These are phyloP conservation scores for Rhynchospora tenuis DNA, from an alignment of 176 grass and related monocot genomes.

Conservation along the genomic window DNA sequence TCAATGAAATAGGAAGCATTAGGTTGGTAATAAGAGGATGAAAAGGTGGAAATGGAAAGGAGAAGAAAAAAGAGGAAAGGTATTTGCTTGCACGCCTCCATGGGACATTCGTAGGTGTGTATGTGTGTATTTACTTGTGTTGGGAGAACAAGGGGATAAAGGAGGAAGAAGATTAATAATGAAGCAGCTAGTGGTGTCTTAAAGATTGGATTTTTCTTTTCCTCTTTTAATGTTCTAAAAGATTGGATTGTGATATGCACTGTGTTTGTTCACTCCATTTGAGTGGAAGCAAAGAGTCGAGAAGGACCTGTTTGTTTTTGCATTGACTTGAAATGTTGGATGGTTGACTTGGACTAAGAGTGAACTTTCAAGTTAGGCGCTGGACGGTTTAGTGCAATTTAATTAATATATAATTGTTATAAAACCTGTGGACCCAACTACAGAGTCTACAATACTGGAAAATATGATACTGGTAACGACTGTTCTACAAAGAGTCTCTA, in stretches of 20 bases:
- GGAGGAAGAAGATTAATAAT: background rate
- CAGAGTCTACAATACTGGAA: too few relatives aligned
- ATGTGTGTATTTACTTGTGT: background rate
- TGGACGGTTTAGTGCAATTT: too few relatives aligned
- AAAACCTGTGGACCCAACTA: too few relatives aligned
- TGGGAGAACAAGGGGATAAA: background rate
- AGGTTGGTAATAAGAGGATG: constrained; percentile 12
- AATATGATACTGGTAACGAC: too few relatives aligned
- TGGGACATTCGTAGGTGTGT: background rate
- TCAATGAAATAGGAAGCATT: constrained; percentile 21
- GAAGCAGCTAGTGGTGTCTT: too few relatives aligned
- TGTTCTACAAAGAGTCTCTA: too few relatives aligned
- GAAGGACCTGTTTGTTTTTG: background rate
- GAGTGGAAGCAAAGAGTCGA: background rate
- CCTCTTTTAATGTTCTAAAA: too few relatives aligned
- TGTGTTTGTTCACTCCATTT: background rate
- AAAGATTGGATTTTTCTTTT: too few relatives aligned
- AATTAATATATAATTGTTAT: too few relatives aligned
- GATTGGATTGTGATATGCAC: background rate
- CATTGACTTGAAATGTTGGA: background rate
- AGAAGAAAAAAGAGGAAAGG: constrained; percentile 8
- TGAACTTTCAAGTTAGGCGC: too few relatives aligned
- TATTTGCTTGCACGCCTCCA: constrained; percentile 7
- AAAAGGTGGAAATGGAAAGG: background rate
- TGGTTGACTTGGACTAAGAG: too few relatives aligned